Percentiles rank a stretch among this genome's conserved stretches.
phyloP scores from a whole-genome alignment of 352 stramenopile species.

The Blastocystis sp. region DNA sequence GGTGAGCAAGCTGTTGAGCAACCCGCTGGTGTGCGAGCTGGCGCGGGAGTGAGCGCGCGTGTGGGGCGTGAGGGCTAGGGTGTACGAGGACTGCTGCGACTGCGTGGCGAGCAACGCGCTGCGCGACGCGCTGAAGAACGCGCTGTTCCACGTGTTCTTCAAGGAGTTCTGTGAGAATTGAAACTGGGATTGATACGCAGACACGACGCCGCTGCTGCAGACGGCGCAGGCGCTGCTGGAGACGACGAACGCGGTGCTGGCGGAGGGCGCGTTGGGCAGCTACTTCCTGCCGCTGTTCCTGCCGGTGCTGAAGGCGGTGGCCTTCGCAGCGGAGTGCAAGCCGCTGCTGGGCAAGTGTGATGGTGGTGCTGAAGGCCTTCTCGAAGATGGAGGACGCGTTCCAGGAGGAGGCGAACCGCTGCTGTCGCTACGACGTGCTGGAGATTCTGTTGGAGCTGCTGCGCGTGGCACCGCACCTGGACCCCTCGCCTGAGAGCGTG shows the following conservation, averaged over 20 bases:
- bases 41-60: conserved; percentile 8
- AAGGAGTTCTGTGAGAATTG: conserved; percentile 6
- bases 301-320: conserved; percentile 1
- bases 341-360: background rate
- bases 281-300: conserved; percentile 47
- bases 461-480: conserved; percentile 29
- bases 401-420: background rate
- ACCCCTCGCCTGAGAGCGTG: conserved; percentile 67
- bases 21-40: conserved; percentile 25
- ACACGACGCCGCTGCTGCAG: conserved; percentile 8
- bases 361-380: conserved; percentile 6
- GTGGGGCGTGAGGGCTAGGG: background rate
- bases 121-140: conserved; percentile 17
- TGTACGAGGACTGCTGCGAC: background rate
- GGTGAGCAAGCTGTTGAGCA: conserved; percentile 22
- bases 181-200: background rate
- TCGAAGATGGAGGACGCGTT: background rate
- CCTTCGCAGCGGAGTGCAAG: conserved; percentile 18
- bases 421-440: conserved; percentile 26
- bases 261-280: background rate
- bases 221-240: background rate
- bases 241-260: background rate
- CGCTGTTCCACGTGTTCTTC: conserved; percentile 49
- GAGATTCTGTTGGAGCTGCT: conserved; percentile 63
- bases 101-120: background rate